Conservation (phyloP, 148 eudicot species). For the Diospyros kaki region DNA sequence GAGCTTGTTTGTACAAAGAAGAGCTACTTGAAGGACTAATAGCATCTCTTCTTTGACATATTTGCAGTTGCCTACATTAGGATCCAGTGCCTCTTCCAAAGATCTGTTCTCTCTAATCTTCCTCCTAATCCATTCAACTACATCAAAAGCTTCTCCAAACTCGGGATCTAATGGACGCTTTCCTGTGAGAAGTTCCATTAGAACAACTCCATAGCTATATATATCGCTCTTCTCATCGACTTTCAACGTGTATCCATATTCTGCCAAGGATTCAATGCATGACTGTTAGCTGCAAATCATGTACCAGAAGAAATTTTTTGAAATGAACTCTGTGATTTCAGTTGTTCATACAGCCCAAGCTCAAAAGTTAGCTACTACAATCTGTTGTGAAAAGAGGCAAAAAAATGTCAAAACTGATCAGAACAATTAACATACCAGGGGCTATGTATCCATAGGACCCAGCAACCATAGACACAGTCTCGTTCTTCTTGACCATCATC, state of each 20-base stretch:
- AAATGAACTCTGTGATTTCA: too few relatives aligned
- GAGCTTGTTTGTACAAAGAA: conserved; percentile 72
- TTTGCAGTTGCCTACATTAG: conserved; percentile 50
- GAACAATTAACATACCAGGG: conserved; percentile 52
- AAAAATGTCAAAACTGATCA: too few relatives aligned
- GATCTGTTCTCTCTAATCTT: conserved; percentile 51
- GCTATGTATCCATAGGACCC: conserved; percentile 96
- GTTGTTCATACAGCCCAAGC: too few relatives aligned
- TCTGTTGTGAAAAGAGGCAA: too few relatives aligned
- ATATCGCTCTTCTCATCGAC: conserved; percentile 84
- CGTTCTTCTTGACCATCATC: conserved; percentile 69
- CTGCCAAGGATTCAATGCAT: conserved; percentile 30
- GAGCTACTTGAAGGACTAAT: conserved; percentile 62
- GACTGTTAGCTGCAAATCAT: background rate
- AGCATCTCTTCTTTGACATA: conserved; percentile 89
- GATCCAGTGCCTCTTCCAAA: conserved; percentile 64
- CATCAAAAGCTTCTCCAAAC: conserved; percentile 64
- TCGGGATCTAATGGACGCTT: conserved; percentile 55
- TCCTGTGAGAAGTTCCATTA: conserved; percentile 77
- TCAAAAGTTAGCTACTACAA: too few relatives aligned
- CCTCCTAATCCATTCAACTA: conserved; percentile 66
- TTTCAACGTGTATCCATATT: conserved; percentile 78
- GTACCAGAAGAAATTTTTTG: too few relatives aligned
- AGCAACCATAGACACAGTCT: conserved; percentile 84
- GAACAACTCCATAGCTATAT: conserved; percentile 92